Conservation (phyloP, 2,329 filamentous ascomycete species). For the Colletotrichum magnum region DNA sequence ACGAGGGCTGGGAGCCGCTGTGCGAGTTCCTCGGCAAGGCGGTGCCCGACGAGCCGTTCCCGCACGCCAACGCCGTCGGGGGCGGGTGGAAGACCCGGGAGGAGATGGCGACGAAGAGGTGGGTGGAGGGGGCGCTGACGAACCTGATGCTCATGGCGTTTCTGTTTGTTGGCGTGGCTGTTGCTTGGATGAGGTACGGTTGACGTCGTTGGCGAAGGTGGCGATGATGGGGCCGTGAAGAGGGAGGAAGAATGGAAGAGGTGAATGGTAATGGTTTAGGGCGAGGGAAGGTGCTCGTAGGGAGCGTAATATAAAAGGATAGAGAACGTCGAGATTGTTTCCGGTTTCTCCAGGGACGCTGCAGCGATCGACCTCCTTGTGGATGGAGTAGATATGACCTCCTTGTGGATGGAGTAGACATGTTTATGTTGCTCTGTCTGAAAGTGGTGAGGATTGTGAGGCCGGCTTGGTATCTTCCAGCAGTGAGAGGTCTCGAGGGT, state of each 20-base stretch:
- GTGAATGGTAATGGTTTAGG: too few species aligned
- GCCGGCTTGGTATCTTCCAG: too few species aligned
- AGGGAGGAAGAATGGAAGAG: background rate
- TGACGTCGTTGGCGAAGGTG: background rate
- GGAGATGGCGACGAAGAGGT: conserved; percentile 37
- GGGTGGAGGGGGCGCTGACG: conserved; percentile 36
- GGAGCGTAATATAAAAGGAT: too few species aligned
- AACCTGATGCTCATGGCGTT: conserved; percentile 20
- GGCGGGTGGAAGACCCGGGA: conserved; percentile 35
- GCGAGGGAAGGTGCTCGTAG: too few species aligned
- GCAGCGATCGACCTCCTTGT: too few species aligned
- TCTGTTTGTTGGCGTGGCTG: conserved; percentile 17
- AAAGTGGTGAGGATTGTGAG: too few species aligned
- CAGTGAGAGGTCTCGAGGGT: too few species aligned
- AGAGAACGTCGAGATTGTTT: too few species aligned
- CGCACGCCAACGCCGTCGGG: conserved; percentile 47
- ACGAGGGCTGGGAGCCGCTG: conserved; percentile 58
- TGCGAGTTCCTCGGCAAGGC: conserved; percentile 56
- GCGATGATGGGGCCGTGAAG: background rate
- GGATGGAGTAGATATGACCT: too few species aligned
- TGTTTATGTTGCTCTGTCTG: too few species aligned
- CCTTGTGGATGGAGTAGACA: too few species aligned
- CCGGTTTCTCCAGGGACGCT: too few species aligned
- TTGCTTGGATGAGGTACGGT: conserved; percentile 16
- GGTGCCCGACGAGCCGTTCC: conserved; percentile 52